A percentile compares a stretch with the other conserved stretches of the same genome.
phyloP scores from a whole-genome alignment of 345 rosid genomes.

The Citrus unshiu region DNA sequence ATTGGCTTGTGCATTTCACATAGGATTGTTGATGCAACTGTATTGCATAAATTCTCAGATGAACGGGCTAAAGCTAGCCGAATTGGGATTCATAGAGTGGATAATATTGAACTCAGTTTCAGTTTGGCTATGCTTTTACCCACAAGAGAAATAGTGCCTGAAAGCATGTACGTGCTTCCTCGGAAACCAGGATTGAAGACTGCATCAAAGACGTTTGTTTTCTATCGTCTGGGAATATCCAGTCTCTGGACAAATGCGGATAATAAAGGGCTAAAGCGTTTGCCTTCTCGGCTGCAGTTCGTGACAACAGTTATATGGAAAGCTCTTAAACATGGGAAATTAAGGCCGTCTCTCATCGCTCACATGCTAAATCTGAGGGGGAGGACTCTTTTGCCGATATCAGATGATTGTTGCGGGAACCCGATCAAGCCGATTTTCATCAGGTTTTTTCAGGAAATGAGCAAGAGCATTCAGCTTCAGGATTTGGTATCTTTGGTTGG shows the following conservation, averaged over 20 bases:
- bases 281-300: neutral
- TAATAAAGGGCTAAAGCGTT: too few species aligned
- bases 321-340: slow-evolving; percentile 16
- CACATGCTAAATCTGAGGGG: slow-evolving; percentile 10
- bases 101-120: neutral
- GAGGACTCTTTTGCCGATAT: slow-evolving; percentile 7
- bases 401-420: slow-evolving; percentile 9
- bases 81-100: neutral
- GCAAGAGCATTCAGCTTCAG: neutral
- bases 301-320: slow-evolving; percentile 6
- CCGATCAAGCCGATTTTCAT: neutral
- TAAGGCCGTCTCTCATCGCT: slow-evolving; percentile 4
- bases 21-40: slow-evolving; percentile 15
- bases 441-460: neutral
- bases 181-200: neutral
- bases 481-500: neutral
- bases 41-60: neutral
- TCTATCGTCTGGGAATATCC: neutral
- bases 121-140: neutral
- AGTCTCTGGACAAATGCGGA: neutral
- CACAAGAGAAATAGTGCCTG: neutral
- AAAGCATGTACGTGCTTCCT: neutral
- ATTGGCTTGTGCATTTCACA: slow-evolving; percentile 14
- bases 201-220: neutral
- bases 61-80: slow-evolving; percentile 12